A percentile compares a stretch with the other conserved stretches of the same genome.
phyloP scores from a whole-genome alignment of 176 grass and related monocot species.

The Alloteropsis semialata region DNA sequence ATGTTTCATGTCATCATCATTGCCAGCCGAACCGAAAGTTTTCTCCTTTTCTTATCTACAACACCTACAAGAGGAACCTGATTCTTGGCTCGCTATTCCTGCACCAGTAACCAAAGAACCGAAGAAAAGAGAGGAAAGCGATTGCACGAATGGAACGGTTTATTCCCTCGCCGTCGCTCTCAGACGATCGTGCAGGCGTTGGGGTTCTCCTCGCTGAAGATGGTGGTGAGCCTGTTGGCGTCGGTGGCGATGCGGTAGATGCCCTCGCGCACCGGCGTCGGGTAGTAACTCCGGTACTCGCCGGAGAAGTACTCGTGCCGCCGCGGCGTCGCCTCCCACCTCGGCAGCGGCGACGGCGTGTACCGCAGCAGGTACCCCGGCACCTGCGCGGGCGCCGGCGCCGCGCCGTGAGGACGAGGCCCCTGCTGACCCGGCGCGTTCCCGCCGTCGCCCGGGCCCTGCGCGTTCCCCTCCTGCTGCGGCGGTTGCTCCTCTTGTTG shows the following conservation, averaged over 20 bases:
- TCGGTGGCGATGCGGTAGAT: conserved; percentile 97
- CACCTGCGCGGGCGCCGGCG: neutral
- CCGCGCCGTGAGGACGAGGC: neutral
- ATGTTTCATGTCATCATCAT: neutral
- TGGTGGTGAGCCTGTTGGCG: conserved; percentile 81
- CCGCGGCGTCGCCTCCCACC: conserved; percentile 72
- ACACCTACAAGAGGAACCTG: conserved; percentile 40
- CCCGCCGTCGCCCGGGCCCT: neutral
- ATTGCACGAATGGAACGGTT: neutral
- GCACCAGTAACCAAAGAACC: conserved; percentile 16
- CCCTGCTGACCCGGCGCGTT: neutral
- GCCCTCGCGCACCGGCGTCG: conserved; percentile 88
- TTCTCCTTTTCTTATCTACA: conserved; percentile 28
- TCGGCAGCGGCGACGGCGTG: conserved; percentile 72
- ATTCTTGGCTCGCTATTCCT: conserved; percentile 43
- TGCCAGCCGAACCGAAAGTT: conserved; percentile 10
- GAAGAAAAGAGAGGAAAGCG: neutral
- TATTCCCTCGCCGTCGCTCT: conserved; percentile 18
- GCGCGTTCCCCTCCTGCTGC: neutral
- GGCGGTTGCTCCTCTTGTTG: neutral
- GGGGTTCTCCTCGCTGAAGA: conserved; percentile 99
- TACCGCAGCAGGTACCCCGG: conserved; percentile 47
- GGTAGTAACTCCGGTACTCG: conserved; percentile 85
- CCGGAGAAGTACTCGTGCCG: conserved; percentile 85
- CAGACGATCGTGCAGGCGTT: conserved; percentile 86